phyloP scores from a whole-genome alignment of 75 land plant genomes.

The Chamaecyparis obtusa region DNA sequence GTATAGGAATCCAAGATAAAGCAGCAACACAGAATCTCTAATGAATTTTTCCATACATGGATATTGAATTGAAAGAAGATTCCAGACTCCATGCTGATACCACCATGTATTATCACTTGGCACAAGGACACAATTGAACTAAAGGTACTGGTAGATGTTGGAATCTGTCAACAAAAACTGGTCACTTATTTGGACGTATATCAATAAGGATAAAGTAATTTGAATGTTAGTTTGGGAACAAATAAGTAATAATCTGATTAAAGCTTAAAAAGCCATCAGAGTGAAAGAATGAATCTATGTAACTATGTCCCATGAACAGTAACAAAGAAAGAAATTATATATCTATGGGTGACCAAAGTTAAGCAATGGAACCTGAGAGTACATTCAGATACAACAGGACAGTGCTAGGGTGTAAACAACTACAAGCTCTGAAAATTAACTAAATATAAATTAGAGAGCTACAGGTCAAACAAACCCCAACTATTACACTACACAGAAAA shows the following conservation, averaged over 20 bases:
- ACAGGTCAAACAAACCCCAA: not conserved
- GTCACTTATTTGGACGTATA: not conserved
- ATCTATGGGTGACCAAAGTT: not conserved
- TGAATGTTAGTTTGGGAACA: not conserved
- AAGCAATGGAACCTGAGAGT: not conserved
- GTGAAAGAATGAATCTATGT: not conserved
- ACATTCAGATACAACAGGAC: not conserved
- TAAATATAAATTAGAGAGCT: too few relatives aligned
- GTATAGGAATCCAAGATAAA: constrained; percentile 1
- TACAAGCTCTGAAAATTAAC: not conserved
- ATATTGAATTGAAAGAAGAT: not conserved
- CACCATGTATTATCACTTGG: not conserved
- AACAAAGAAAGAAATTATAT: not conserved
- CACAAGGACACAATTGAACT: not conserved
- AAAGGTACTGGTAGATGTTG: not conserved
- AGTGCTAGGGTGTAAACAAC: not conserved
- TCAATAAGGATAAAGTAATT: not conserved
- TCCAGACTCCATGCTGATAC: not conserved
- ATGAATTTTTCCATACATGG: not conserved
- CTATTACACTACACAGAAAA: not conserved
- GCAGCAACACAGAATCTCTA: not conserved
- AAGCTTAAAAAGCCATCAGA: not conserved
- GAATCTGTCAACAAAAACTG: not conserved
- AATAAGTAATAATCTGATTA: not conserved
- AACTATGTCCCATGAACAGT: not conserved